Base-by-base conservation (phyloP, 2,329 filamentous ascomycete genomes). In the Aspergillus aculeatinus region DNA sequence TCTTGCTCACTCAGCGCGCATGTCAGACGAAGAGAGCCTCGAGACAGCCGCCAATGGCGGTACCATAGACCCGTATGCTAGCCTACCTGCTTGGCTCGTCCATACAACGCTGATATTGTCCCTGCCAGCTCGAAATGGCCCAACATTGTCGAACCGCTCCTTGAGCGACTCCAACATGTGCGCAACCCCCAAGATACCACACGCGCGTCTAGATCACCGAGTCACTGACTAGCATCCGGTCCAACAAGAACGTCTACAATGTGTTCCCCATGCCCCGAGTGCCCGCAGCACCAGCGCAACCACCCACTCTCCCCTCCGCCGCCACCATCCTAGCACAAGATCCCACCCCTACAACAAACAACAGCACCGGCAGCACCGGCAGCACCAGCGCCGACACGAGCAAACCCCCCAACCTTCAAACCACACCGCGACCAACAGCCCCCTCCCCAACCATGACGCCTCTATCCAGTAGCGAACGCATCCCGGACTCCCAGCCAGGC, bases 181-280 rank as follows among this genome's bases (percentile, higher is more conserved):
- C 67, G 74, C 59, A 54, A 52, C 5, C 23, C 59, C 54, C 49
- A 44, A 44, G 33, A 44, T 16, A 44, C 50, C 31, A 54, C 27
- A 9, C 29, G 33, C n/a, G 51, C 47, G 19, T 52, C 29, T 4
- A 48, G 33, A 23, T n/a, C 31, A 12, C 29, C 33, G 11, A 21
- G 19, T 42, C 7, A 44, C 23, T 58, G n/a, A 42, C 23, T 6
- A 44, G 9, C 9, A 12, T 11, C 57, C 65, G 50, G 14, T 11
- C 14, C 23, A 10, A 63, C 55, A 29, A 96, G 91, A 94, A 92
- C 66, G 85, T 90, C 47, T 84, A 85, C 74, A 82, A 87, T 72
- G 87, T 89, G 55, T 96, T 96, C 68, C 87, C 90, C 48, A 88
- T 89, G 67, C 90, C 90, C 11, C 81, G 79, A 56, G 76, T 86